phyloP scores from a whole-genome alignment of 768 basidiomycete genomes.

The Melanogaster broomeanus region DNA sequence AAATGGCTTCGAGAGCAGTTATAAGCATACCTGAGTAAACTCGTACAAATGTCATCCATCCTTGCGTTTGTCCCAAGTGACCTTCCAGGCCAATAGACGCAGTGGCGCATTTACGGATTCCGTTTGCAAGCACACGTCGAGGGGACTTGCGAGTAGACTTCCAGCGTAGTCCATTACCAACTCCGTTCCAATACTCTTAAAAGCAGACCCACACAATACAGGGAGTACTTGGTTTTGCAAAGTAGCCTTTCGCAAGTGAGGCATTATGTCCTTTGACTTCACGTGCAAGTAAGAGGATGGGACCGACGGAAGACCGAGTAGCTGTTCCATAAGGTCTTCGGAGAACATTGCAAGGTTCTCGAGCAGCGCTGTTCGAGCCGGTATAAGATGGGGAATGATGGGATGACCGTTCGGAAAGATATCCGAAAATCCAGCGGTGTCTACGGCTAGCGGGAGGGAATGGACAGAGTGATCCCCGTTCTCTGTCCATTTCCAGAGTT shows the following conservation, averaged over 20 bases:
- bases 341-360: conserved; percentile 83
- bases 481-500: conserved; percentile 72
- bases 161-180: conserved; percentile 81
- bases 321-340: conserved; percentile 73
- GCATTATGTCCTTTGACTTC: conserved; percentile 50
- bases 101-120: conserved; percentile 51
- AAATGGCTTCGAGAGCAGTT: background rate
- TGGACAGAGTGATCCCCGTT: conserved; percentile 45
- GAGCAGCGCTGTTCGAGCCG: conserved; percentile 68
- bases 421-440: conserved; percentile 41
- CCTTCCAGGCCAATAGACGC: conserved; percentile 83
- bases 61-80: conserved; percentile 76
- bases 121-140: conserved; percentile 56
- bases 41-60: conserved; percentile 93
- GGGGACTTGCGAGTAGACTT: conserved; percentile 74
- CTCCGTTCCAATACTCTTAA: conserved; percentile 80
- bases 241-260: conserved; percentile 68
- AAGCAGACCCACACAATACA: conserved; percentile 81
- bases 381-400: conserved; percentile 60
- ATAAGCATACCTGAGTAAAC: conserved; percentile 74
- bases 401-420: conserved; percentile 66
- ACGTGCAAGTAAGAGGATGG: conserved; percentile 70
- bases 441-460: conserved; percentile 52
- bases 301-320: conserved; percentile 57
- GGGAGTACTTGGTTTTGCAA: conserved; percentile 68